Evolutionary conservation across 1,139 yeast genomes (phyloP), one percentile per base, ranked within the genome.

Genomic region (Lodderomyces theae): DNA sequence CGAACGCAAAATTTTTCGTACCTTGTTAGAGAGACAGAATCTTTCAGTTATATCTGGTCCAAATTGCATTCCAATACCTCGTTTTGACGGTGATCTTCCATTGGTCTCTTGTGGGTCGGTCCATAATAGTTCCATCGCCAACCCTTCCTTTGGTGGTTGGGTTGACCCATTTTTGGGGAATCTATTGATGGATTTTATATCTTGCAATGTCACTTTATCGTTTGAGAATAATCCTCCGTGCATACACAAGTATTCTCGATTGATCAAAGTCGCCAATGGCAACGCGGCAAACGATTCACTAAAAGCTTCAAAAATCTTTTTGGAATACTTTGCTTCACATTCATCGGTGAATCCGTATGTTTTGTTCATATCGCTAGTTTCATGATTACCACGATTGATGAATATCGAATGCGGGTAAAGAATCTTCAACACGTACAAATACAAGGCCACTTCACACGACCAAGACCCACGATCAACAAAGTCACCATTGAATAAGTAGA

Each of bases 401-500:
- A 67, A 89, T 39, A 92, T 64, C 38, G 77, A 72, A 4, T 64
- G 57, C n/a, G 99, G 99, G 56, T 74, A 85, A 34, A 86, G 63
- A 33, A 89, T 71, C 66, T 92, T 92, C 62, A 87, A 75, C 11
- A 84, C 77, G 60, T 87, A 90, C 40, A 88, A 73, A 37, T 86
- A 72, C 39, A 94, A 68, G 1, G 97, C 97, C 40, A 92, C 95
- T 60, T 92, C 99, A 58, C 96, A 86, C 4, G 97, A 88, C 97
- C 98, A 92, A 6, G 96, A 86, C 2, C 99, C 99, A 57, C 99
- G 76, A 58, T 92, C 99, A 4, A 92, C 98, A 64, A 92, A 92
- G 64, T 94, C 98, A 37, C 99, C 98, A 57, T 92, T 92, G 69
- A 92, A 90, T 42, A 92, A 66, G 58, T 86, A 92, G 13, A 81